These are phyloP conservation scores for Reutealis trisperma DNA, from an alignment of 345 rosid genomes.

Conservation along the genomic window DNA sequence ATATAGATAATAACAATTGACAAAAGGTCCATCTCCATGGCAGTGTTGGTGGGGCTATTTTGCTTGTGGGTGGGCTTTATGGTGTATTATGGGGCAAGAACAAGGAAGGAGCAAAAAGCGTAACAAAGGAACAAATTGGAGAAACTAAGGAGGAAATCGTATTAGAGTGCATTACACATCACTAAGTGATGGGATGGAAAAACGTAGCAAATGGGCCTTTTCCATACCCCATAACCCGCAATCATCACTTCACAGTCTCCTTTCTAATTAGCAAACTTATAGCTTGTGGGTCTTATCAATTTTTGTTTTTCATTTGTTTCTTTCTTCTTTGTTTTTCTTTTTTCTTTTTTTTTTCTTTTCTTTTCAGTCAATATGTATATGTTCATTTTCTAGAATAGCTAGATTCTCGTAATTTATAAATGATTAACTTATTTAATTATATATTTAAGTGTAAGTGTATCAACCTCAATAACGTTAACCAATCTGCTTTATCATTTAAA, in stretches of 20 bases:
- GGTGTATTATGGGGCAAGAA: conserved; percentile 82
- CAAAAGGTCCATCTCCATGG: not conserved
- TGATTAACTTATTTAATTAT: no score
- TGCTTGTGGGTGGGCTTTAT: conserved; percentile 80
- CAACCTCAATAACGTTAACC: no score
- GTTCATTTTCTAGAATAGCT: not conserved
- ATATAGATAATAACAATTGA: not conserved
- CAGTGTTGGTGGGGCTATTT: conserved; percentile 71
- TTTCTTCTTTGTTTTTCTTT: not conserved
- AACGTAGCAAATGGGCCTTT: not conserved
- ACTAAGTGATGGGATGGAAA: conserved; percentile 13
- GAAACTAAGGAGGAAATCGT: conserved; percentile 37
- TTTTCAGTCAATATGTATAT: not conserved
- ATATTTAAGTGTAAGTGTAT: no score
- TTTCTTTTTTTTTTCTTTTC: not conserved
- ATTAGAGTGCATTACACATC: conserved; percentile 37
- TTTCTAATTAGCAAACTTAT: not conserved
- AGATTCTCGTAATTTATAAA: not conserved
- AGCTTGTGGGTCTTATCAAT: not conserved
- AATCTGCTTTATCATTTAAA: no score
- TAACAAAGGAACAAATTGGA: conserved; percentile 18
- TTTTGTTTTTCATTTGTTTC: not conserved
- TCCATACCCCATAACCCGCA: not conserved
- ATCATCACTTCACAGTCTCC: not conserved
- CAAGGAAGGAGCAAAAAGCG: conserved; percentile 43